Percentiles rank a stretch among this genome's conserved stretches.
These are phyloP conservation scores for Acanthamoeba sp. DNA, from an alignment of 208 protist genomes.

Conservation along the genomic window DNA sequence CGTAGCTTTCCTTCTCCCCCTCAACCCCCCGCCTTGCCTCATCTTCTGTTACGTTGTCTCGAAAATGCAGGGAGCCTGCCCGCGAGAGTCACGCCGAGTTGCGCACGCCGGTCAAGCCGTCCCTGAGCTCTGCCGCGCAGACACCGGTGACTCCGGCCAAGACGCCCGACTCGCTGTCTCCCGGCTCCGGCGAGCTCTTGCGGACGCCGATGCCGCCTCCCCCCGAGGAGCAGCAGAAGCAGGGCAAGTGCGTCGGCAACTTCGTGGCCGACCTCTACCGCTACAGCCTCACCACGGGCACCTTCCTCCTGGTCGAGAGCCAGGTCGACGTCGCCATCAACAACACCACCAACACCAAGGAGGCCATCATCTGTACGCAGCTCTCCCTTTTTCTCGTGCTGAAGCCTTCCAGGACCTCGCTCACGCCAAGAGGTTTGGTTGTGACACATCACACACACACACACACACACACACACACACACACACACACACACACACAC, in stretches of 20 bases:
- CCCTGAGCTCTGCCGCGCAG: not conserved
- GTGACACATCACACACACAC: too few species aligned
- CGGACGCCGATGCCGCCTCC: conserved; percentile 2
- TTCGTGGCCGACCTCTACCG: conserved; percentile 30
- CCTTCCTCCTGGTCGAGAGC: conserved; percentile 16
- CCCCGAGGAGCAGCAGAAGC: conserved; percentile 1
- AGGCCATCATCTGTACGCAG: not conserved
- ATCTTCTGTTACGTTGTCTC: not conserved
- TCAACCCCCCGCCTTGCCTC: too few species aligned
- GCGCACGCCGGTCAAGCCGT: not conserved
- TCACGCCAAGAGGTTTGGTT: too few species aligned
- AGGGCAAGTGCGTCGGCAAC: not conserved
- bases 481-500: too few species aligned
- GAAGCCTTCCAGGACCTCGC: not conserved
- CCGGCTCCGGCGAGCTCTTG: not conserved
- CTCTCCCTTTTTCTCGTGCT: not conserved
- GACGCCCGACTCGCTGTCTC: not conserved
- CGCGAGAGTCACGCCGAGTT: not conserved
- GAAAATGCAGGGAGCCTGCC: not conserved
- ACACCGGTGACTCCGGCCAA: not conserved
- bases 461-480: too few species aligned
- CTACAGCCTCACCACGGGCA: not conserved
- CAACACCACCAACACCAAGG: conserved; percentile 34
- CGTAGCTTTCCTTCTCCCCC: too few species aligned
- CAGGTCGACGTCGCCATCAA: conserved; percentile 21